These are phyloP conservation scores for Clavispora phyllophila DNA, from an alignment of 805 yeast species.

Conservation along the genomic window DNA sequence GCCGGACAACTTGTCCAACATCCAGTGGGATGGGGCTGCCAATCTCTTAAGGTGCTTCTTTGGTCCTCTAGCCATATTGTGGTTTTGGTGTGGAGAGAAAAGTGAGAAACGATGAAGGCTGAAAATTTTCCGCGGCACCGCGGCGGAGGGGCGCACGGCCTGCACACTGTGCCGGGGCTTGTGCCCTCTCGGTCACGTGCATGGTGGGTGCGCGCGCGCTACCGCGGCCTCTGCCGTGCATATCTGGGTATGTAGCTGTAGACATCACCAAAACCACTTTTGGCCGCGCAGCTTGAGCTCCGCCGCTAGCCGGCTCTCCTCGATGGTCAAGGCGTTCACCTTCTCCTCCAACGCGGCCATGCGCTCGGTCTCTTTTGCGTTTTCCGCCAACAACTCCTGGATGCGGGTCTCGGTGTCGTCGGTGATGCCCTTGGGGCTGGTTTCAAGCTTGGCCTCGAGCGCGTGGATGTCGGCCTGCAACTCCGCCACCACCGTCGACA, in stretches of 20 bases:
- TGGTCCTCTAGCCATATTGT: constrained; percentile 74
- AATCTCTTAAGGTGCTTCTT: constrained; percentile 34
- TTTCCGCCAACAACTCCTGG: constrained; percentile 29
- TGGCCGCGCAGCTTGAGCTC: constrained; percentile 18
- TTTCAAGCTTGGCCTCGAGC: constrained; percentile 35
- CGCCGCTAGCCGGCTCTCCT: constrained; percentile 21
- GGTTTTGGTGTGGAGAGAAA: constrained; percentile 4
- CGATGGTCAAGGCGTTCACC: constrained; percentile 20
- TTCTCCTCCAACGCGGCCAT: constrained; percentile 37
- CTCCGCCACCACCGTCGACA: constrained; percentile 40
- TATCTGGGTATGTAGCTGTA: too few relatives aligned
- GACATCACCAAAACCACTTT: constrained; percentile 28
- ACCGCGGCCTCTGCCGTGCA: neutral
- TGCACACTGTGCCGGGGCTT: constrained; percentile 5
- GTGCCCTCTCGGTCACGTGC: constrained; percentile 3
- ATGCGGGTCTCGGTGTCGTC: constrained; percentile 32
- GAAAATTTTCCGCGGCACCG: constrained; percentile 13
- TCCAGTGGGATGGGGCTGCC: constrained; percentile 36
- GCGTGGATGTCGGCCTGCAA: constrained; percentile 31
- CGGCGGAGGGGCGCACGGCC: neutral
- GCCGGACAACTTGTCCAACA: constrained; percentile 35
- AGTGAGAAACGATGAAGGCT: neutral
- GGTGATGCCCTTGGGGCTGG: constrained; percentile 25
- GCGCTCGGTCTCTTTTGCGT: constrained; percentile 36
- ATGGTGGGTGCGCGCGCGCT: too few relatives aligned